These are phyloP conservation scores for Blastocrithidia nonstop DNA, from an alignment of 208 protist genomes.

Conservation along the genomic window DNA sequence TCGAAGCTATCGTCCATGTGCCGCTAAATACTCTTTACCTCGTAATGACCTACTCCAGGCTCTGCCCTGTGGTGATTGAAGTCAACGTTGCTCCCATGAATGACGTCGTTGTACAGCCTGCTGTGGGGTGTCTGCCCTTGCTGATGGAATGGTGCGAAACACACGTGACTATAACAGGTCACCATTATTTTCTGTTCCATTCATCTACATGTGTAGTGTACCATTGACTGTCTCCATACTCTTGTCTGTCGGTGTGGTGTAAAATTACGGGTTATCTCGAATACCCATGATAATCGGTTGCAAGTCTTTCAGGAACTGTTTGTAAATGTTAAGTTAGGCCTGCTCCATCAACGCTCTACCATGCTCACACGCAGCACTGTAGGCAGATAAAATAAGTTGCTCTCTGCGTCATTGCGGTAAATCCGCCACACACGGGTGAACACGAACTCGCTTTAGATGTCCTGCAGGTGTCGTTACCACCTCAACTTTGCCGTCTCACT, in stretches of 20 bases:
- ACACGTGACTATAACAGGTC: not conserved
- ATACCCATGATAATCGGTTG: slow-evolving; percentile 84
- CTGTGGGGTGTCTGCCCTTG: slow-evolving; percentile 44
- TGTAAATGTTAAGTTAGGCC: slow-evolving; percentile 80
- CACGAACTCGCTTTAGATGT: slow-evolving; percentile 69
- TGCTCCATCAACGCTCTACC: slow-evolving; percentile 67
- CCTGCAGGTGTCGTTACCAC: slow-evolving; percentile 75
- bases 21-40: slow-evolving; percentile 73
- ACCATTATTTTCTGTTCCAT: not conserved
- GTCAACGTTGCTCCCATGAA: slow-evolving; percentile 53
- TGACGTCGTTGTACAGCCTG: slow-evolving; percentile 56
- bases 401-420: slow-evolving; percentile 30
- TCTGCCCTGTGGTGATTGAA: slow-evolving; percentile 35
- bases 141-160: slow-evolving; percentile 75
- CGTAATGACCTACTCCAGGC: slow-evolving; percentile 49
- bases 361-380: slow-evolving; percentile 54
- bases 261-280: slow-evolving; percentile 87
- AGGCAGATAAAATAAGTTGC: slow-evolving; percentile 74
- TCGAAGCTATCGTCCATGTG: slow-evolving; percentile 45
- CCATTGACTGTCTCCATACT: slow-evolving; percentile 56
- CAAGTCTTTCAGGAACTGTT: slow-evolving; percentile 79
- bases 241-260: slow-evolving; percentile 65
- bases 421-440: slow-evolving; percentile 70
- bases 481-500: slow-evolving; percentile 71
- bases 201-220: slow-evolving; percentile 16